These are phyloP conservation scores for Peltaster fructicola DNA, from an alignment of 2,329 filamentous ascomycete species.

Conservation along the genomic window DNA sequence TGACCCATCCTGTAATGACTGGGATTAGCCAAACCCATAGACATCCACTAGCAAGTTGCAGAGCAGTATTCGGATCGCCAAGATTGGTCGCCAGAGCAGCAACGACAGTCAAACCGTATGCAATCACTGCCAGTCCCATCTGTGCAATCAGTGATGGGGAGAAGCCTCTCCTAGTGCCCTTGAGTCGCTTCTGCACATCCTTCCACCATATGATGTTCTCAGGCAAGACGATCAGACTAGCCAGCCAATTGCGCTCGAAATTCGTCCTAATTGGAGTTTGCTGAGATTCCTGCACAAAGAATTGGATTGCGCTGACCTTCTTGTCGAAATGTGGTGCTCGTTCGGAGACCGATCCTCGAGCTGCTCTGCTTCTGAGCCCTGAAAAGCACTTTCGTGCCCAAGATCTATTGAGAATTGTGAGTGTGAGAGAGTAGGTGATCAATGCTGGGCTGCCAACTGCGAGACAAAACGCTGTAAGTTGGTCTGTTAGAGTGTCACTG, in stretches of 20 bases:
- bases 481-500: too few species aligned
- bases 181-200: constrained; percentile 6
- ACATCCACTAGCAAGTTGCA: constrained; percentile 9
- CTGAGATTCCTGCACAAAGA: constrained; percentile 10
- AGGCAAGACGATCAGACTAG: constrained; percentile 9
- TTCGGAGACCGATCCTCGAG: constrained; percentile 5
- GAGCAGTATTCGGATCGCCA: constrained; percentile 7
- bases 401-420: constrained; percentile 12
- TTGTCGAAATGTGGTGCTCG: constrained; percentile 4
- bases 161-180: constrained; percentile 8
- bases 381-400: constrained; percentile 7
- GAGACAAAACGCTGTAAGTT: constrained; percentile 9
- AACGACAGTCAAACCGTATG: constrained; percentile 10
- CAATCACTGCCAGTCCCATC: constrained; percentile 7
- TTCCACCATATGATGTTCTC: constrained; percentile 11
- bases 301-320: constrained; percentile 7
- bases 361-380: constrained; percentile 5
- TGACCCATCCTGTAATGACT: constrained; percentile 11
- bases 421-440: constrained; percentile 10
- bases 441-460: constrained; percentile 10
- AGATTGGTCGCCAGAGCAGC: constrained; percentile 5
- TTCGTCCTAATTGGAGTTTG: constrained; percentile 9
- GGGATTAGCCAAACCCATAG: constrained; percentile 13
- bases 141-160: constrained; percentile 12
- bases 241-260: constrained; percentile 8